Evolutionary conservation across 2,329 filamentous ascomycete species (phyloP), one percentile per base, ranked within the genome.

Genomic region (Hansfordia pulvinata): DNA sequence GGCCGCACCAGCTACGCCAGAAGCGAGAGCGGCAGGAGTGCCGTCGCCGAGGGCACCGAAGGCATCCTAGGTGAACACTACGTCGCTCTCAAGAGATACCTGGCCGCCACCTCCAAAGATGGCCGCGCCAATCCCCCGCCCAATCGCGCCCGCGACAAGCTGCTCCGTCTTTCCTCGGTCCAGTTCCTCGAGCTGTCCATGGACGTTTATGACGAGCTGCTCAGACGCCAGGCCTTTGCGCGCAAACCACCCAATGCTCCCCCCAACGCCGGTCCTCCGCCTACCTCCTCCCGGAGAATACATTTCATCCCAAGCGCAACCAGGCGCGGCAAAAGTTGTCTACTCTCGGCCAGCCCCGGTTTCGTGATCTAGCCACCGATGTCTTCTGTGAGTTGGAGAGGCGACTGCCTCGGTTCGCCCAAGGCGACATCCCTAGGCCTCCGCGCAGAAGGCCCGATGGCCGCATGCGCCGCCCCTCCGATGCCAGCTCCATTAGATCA

Each of bases 161-260:
- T 96, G 30, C 65, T 94, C 33, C 75, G 88, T 32, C 67, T 98
- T 27, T 93, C 86, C 1, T 64, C 79, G 2, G 83, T 93, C 16
- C 90, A 98, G 52, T 96, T 98, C 52, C 84, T 93, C 53, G 90
- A 98, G 57, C 68, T 98, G 35, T 94, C 86, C 54, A 96, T 88
- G 31, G 90, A 98, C 56, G 88, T 98, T 20, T 96, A 81, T 55
- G 90, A 98, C 53, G 90, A 98, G 56, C 64, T 96, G 37, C 65
- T 92, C 39, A 77, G 90, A 32, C 74, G 90, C 36, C 86, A 96
- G 52, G 70, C 80, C 37, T 64, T 64, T 27, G 65, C 65, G 28
- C 57, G 70, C 34, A 58, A 58, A 29, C 59, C 63, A 10, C 58
- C 65, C 13, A 67, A 63, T 38, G 60, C 61, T 14, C 54, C 56